Conservation (phyloP, 768 basidiomycete genomes). For the Cystofilobasidium capitatum region DNA sequence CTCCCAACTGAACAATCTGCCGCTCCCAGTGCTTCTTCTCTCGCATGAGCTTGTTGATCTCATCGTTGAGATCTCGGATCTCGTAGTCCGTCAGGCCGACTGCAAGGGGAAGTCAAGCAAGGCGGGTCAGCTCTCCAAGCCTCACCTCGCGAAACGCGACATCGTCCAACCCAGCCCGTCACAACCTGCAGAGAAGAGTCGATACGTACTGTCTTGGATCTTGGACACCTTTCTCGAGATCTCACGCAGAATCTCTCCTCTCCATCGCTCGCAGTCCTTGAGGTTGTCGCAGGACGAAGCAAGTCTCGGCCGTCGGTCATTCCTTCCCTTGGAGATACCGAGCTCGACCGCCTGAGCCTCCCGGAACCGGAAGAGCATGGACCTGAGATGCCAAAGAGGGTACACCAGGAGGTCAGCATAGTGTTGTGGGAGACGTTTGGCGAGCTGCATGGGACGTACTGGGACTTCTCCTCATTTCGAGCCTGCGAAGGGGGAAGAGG, state of each 20-base stretch:
- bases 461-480: conserved; percentile 96
- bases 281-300: conserved; percentile 84
- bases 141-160: neutral
- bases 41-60: conserved; percentile 88
- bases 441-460: conserved; percentile 38
- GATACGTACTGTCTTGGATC: conserved; percentile 77
- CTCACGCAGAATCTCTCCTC: conserved; percentile 88
- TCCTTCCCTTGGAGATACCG: conserved; percentile 66
- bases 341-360: conserved; percentile 94
- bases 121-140: neutral
- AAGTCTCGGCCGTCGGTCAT: conserved; percentile 81
- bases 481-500: conserved; percentile 48
- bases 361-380: conserved; percentile 88
- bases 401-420: neutral
- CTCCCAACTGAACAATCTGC: conserved; percentile 89
- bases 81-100: conserved; percentile 92
- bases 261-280: conserved; percentile 87
- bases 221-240: conserved; percentile 95
- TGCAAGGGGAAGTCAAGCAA: conserved; percentile 36
- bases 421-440: no score
- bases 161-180: neutral
- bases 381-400: conserved; percentile 33
- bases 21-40: conserved; percentile 98
- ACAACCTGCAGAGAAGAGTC: neutral
- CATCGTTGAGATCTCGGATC: conserved; percentile 89